Conservation (phyloP, 305 asterid species). For the Salvia sclarea region DNA sequence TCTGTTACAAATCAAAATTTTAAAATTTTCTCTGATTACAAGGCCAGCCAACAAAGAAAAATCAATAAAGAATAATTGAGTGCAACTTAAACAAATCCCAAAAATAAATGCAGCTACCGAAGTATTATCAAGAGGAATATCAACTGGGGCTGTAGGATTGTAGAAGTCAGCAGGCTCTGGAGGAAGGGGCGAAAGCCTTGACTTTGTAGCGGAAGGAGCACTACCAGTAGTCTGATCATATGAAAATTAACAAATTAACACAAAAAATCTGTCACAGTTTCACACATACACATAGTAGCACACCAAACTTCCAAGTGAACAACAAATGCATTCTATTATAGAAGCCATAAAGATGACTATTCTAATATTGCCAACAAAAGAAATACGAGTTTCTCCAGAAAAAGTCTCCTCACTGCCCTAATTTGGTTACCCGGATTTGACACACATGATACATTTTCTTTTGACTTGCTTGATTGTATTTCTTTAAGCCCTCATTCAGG, state of each 20-base stretch:
- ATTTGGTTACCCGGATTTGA: not conserved
- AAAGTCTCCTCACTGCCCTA: not conserved
- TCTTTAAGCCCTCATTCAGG: not conserved
- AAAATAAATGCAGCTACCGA: conserved; percentile 45
- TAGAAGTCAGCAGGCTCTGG: conserved; percentile 93
- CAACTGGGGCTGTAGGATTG: conserved; percentile 73
- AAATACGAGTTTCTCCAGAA: not conserved
- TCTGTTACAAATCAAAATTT: conserved; percentile 65
- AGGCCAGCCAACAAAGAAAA: conserved; percentile 9
- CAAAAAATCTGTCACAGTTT: not conserved
- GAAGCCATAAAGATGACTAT: not conserved
- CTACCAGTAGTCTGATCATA: conserved; percentile 55
- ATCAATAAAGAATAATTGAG: conserved; percentile 14
- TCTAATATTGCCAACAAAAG: not conserved
- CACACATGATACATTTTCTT: not conserved
- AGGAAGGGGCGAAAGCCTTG: conserved; percentile 89
- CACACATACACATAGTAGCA: conserved; percentile 6
- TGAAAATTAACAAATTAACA: not conserved
- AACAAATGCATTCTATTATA: not conserved
- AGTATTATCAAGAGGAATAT: conserved; percentile 75
- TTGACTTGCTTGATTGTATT: not conserved
- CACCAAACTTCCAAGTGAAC: conserved; percentile 17
- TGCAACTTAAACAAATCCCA: conserved; percentile 9
- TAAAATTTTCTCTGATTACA: conserved; percentile 27
- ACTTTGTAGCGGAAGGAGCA: conserved; percentile 59